Percentiles rank a stretch among this genome's conserved stretches.
Evolutionary conservation across 192 early-diverging fungal species (phyloP).

Genomic region (Backusella luteola): DNA sequence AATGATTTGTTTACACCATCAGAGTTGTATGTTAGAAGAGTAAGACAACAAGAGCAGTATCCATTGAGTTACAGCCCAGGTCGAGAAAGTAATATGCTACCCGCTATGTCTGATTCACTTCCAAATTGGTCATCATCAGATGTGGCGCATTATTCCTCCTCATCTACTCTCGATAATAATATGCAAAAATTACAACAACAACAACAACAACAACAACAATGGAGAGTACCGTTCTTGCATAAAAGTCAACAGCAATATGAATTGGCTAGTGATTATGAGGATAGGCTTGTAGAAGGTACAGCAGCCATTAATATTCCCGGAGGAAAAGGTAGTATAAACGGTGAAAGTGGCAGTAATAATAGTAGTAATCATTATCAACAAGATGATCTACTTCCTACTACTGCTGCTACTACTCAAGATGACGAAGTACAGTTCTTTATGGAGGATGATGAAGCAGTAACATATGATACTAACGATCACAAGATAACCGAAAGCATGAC

Average conservation of each 20-base stretch:
- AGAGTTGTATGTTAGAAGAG: slow-evolving; percentile 28
- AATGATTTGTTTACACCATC: slow-evolving; percentile 51
- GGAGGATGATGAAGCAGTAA: slow-evolving; percentile 20
- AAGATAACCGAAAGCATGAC: neutral
- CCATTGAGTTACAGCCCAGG: neutral
- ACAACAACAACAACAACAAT: neutral
- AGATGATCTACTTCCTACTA: slow-evolving; percentile 8
- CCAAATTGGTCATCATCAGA: slow-evolving; percentile 5
- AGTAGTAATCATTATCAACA: neutral
- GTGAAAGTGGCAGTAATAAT: neutral
- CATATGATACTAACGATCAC: slow-evolving; percentile 6
- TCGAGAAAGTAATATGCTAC: neutral
- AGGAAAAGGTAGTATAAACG: neutral
- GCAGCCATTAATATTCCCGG: slow-evolving; percentile 25
- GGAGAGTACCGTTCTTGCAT: slow-evolving; percentile 5
- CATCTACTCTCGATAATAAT: neutral
- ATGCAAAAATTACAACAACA: neutral
- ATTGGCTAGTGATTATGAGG: neutral
- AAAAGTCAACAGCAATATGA: neutral
- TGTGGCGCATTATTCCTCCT: slow-evolving; percentile 3
- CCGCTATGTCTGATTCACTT: slow-evolving; percentile 1
- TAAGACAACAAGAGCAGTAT: neutral
- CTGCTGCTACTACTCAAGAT: neutral
- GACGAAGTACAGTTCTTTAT: slow-evolving; percentile 29
- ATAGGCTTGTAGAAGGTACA: neutral